phyloP scores from a whole-genome alignment of 2,329 filamentous ascomycete genomes.

The Alternaria triticina region DNA sequence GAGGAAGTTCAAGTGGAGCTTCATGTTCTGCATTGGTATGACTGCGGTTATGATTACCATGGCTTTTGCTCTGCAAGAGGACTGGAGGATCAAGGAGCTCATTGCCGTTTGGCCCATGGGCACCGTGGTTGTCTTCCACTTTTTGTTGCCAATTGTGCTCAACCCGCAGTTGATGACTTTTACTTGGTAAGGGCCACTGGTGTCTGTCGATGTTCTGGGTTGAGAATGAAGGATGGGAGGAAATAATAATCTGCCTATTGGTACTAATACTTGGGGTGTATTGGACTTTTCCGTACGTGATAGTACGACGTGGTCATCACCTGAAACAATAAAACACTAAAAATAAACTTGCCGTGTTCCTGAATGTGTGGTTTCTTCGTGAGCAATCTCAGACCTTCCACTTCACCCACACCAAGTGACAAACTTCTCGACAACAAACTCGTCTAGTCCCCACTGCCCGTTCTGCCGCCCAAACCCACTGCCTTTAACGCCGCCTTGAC shows the following conservation, averaged over 20 bases:
- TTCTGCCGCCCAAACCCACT: constrained; percentile 56
- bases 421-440: constrained; percentile 50
- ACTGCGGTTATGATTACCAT: constrained; percentile 69
- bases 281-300: not conserved
- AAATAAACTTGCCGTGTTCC: not conserved
- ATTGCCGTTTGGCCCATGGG: constrained; percentile 77
- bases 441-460: constrained; percentile 50
- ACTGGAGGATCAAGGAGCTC: constrained; percentile 55
- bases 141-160: constrained; percentile 73
- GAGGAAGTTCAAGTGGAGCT: constrained; percentile 72
- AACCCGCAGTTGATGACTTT: constrained; percentile 84
- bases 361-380: not conserved
- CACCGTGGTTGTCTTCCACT: constrained; percentile 71
- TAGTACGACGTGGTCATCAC: not conserved
- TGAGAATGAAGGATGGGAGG: not conserved
- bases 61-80: constrained; percentile 69
- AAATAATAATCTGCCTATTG: not conserved
- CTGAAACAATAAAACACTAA: not conserved
- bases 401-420: constrained; percentile 39
- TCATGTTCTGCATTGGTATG: constrained; percentile 68
- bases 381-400: not conserved
- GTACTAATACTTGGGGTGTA: not conserved
- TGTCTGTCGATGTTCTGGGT: not conserved
- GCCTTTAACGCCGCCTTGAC: constrained; percentile 55
- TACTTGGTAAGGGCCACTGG: constrained; percentile 63